Conservation (phyloP, 768 basidiomycete genomes). For the Boletus tylopilopsis region DNA sequence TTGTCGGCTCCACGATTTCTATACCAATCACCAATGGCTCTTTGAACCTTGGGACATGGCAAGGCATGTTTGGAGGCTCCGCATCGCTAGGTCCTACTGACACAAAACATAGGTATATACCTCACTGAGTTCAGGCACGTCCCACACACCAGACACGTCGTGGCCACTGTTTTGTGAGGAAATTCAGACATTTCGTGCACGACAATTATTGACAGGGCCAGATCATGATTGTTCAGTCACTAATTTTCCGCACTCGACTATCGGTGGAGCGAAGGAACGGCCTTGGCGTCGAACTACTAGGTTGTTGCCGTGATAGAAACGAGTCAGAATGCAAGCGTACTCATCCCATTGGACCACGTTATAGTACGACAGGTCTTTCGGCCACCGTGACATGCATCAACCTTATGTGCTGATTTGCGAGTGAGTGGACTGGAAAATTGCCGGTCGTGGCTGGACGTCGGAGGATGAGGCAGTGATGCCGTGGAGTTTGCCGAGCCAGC, state of each 20-base stretch:
- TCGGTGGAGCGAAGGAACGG: not conserved
- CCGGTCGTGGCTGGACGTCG: no score
- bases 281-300: not conserved
- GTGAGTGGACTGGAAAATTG: no score
- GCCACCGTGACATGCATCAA: no score
- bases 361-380: no score
- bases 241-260: not conserved
- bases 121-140: slow-evolving; percentile 78
- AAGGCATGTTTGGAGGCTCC: slow-evolving; percentile 47
- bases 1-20: slow-evolving; percentile 78
- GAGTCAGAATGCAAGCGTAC: no score
- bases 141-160: slow-evolving; percentile 63
- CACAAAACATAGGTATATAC: slow-evolving; percentile 59
- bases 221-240: slow-evolving; percentile 6
- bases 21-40: slow-evolving; percentile 79
- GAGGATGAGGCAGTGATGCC: no score
- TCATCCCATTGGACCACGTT: no score
- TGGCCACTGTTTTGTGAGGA: slow-evolving; percentile 77
- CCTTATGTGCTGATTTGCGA: no score
- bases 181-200: not conserved
- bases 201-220: slow-evolving; percentile 5
- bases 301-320: no score
- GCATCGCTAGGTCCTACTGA: slow-evolving; percentile 2
- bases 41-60: slow-evolving; percentile 89
- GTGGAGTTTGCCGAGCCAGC: not conserved